These are phyloP conservation scores for Aspergillus tanneri DNA, from an alignment of 2,329 filamentous ascomycete genomes.

Conservation along the genomic window DNA sequence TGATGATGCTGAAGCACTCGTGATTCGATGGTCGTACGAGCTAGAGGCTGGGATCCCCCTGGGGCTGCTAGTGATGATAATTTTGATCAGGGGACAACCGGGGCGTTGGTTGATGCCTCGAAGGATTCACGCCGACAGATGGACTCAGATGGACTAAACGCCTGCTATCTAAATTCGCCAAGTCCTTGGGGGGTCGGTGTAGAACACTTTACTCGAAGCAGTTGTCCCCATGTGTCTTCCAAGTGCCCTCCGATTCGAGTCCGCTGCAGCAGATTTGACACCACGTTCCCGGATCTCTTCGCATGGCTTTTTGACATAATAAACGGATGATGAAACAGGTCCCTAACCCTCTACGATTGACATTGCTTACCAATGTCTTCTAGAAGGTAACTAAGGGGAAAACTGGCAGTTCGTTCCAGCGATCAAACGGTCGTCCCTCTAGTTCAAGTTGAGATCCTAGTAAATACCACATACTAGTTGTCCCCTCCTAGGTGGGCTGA, in stretches of 20 bases:
- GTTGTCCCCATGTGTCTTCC: conserved; percentile 11
- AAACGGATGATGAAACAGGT: not conserved
- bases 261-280: not conserved
- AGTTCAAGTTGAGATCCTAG: too few relatives aligned
- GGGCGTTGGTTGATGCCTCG: not conserved
- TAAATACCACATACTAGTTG: too few relatives aligned
- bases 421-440: not conserved
- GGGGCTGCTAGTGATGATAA: conserved; percentile 6
- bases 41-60: conserved; percentile 11
- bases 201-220: conserved; percentile 8
- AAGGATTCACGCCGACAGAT: conserved; percentile 16
- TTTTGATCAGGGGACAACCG: conserved; percentile 1
- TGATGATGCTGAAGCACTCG: conserved; percentile 1
- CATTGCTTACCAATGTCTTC: not conserved
- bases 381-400: too few relatives aligned
- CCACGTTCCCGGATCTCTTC: not conserved
- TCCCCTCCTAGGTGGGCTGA: not conserved
- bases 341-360: not conserved
- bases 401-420: not conserved
- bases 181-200: not conserved
- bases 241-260: conserved; percentile 12
- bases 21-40: conserved; percentile 7
- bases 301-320: not conserved
- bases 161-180: conserved; percentile 11
- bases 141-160: too few relatives aligned